phyloP scores from a whole-genome alignment of 805 yeast genomes.

The Monosporozyma yasuniensis region DNA sequence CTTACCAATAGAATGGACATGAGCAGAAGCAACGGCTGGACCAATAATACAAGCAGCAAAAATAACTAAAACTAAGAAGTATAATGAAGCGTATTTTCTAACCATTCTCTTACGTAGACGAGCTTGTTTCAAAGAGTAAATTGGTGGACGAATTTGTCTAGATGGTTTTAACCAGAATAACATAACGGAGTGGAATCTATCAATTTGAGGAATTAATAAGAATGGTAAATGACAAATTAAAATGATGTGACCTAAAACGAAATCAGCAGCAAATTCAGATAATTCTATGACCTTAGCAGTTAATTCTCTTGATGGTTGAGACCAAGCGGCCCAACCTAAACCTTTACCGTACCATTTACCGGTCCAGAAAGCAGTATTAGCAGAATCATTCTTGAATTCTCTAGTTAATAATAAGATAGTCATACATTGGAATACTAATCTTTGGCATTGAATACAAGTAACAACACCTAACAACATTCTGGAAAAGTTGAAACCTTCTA shows the following conservation, averaged over 20 bases:
- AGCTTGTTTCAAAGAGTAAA: constrained; percentile 92
- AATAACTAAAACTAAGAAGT: constrained; percentile 56
- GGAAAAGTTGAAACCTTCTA: constrained; percentile 84
- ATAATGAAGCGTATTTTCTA: constrained; percentile 79
- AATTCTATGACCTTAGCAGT: constrained; percentile 87
- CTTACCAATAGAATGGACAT: constrained; percentile 33
- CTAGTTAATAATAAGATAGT: constrained; percentile 75
- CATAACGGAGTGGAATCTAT: constrained; percentile 97
- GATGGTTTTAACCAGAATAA: constrained; percentile 98
- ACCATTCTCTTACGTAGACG: constrained; percentile 97
- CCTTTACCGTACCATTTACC: constrained; percentile 98
- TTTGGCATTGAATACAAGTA: constrained; percentile 78
- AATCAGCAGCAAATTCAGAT: constrained; percentile 95
- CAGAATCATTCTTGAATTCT: constrained; percentile 90
- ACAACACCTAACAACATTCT: constrained; percentile 81
- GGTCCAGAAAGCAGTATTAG: constrained; percentile 99
- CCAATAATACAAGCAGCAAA: constrained; percentile 76
- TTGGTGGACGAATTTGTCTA: constrained; percentile 95
- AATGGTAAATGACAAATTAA: constrained; percentile 86
- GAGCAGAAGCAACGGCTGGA: constrained; percentile 78
- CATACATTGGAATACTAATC: constrained; percentile 76
- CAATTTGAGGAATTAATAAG: constrained; percentile 75
- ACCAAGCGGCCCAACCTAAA: constrained; percentile 85
- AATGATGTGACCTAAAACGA: constrained; percentile 81
- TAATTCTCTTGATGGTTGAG: constrained; percentile 95